Evolutionary conservation across 1,284 basidiomycete species (phyloP), one percentile per base, ranked within the genome.

Genomic region (Trichosporon sp.): DNA sequence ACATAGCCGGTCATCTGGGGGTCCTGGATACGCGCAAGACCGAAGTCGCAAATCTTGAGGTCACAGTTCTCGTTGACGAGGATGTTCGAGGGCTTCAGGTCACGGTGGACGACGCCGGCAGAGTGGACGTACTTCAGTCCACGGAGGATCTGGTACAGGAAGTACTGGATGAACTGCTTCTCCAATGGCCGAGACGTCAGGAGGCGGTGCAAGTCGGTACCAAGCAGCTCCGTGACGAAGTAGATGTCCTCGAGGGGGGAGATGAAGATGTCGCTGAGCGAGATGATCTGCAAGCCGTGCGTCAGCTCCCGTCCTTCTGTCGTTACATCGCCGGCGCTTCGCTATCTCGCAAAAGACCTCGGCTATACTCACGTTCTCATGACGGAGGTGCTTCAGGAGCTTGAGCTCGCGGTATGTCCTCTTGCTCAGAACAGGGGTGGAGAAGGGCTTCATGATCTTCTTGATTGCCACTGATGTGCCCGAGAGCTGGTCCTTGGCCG

Each of bases 1-100:
- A 99, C 96, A 83, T 99, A 99, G 74, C 97, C 97, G 4, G 97
- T 99, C 97, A 99, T 99, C 85, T 99, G 97, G 7, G 96, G 96
- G 84, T 99, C 97, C 74, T 85, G 84, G 69, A 86, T 94, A 71
- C 96, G 92, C 19, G 96, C 96, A 32, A 99, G 88, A 76, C 96
- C 96, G 85, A 99, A 99, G 86, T 98, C 96, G 83, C 96, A 99
- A 79, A 99, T 99, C 92, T 93, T 94, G 79, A 99, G 88, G 85
- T 99, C 97, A 83, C 97, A 99, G 84, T 99, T 99, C 86, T 99
- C 96, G 82, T 99, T 99, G 78, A 99, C 96, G 76, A 99, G 91
- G 80, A 99, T 99, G 85, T 99, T 99, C 84, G 93, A 96, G 7
- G 96, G 96, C 91, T 99, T 99, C 91, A 98, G 88, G 85, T 99